A percentile compares a stretch with the other conserved stretches of the same genome.
phyloP scores from a whole-genome alignment of 1,284 basidiomycete species.

The Polyporus tsugae region DNA sequence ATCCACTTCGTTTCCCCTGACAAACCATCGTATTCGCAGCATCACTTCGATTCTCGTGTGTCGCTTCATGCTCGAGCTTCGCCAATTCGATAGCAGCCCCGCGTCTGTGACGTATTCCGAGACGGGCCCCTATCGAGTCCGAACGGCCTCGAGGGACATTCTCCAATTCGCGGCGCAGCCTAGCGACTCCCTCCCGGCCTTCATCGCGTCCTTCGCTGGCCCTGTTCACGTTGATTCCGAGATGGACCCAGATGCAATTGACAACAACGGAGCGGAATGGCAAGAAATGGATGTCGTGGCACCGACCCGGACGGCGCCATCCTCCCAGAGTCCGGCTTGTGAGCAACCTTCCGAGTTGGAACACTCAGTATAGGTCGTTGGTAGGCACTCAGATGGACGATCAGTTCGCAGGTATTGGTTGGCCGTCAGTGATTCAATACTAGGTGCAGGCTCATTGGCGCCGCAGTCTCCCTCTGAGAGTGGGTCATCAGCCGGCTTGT shows the following conservation, averaged over 20 bases:
- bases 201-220: neutral
- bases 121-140: neutral
- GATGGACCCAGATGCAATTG: too few relatives aligned
- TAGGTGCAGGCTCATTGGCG: too few relatives aligned
- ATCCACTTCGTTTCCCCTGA: neutral
- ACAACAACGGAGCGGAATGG: neutral
- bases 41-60: neutral
- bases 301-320: too few relatives aligned
- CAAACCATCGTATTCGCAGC: neutral
- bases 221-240: neutral
- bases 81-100: neutral
- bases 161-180: neutral
- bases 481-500: too few relatives aligned
- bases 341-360: too few relatives aligned
- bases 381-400: too few relatives aligned
- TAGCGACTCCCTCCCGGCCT: neutral
- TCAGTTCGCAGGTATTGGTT: too few relatives aligned
- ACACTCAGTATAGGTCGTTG: too few relatives aligned
- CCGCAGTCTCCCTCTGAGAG: too few relatives aligned
- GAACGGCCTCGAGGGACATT: neutral
- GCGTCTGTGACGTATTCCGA: neutral
- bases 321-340: too few relatives aligned
- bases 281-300: too few relatives aligned
- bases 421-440: too few relatives aligned
- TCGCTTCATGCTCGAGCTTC: neutral